Evolutionary conservation across 208 protist species (phyloP).

Genomic region (Acanthamoeba lenticulata): DNA sequence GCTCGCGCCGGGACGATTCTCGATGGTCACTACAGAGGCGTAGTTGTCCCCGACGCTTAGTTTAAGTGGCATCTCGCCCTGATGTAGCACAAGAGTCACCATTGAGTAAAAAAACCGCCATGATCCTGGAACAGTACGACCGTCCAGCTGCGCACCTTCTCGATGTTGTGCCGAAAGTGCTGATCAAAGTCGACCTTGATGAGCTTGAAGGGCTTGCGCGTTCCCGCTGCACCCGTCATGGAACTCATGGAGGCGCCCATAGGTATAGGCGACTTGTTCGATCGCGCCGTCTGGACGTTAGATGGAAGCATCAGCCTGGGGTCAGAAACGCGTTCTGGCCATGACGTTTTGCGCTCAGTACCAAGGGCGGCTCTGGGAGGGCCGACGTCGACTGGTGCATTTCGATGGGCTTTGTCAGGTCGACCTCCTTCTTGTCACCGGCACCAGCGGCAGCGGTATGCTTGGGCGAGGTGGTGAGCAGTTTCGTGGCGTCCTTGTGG

Average conservation of each 20-base stretch:
- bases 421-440: background rate
- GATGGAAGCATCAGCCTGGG: background rate
- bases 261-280: background rate
- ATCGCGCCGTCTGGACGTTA: background rate
- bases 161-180: slow-evolving; percentile 13
- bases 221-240: background rate
- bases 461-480: slow-evolving; percentile 6
- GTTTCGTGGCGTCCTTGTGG: background rate
- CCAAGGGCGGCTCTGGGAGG: background rate
- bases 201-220: background rate
- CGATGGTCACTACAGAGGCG: background rate
- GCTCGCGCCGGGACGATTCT: background rate
- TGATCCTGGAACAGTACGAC: background rate
- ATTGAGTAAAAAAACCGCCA: background rate
- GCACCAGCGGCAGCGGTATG: background rate
- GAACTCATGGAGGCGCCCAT: background rate
- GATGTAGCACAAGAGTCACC: background rate
- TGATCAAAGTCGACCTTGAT: slow-evolving; percentile 44
- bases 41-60: slow-evolving; percentile 13
- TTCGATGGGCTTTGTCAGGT: background rate
- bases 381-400: background rate
- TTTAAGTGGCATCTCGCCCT: slow-evolving; percentile 37
- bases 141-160: background rate
- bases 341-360: too few relatives aligned
- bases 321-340: too few relatives aligned